Evolutionary conservation across 441 rosid genomes (phyloP), one percentile per base, ranked within the genome.

Genomic region (Cnidoscolus chayamansa): DNA sequence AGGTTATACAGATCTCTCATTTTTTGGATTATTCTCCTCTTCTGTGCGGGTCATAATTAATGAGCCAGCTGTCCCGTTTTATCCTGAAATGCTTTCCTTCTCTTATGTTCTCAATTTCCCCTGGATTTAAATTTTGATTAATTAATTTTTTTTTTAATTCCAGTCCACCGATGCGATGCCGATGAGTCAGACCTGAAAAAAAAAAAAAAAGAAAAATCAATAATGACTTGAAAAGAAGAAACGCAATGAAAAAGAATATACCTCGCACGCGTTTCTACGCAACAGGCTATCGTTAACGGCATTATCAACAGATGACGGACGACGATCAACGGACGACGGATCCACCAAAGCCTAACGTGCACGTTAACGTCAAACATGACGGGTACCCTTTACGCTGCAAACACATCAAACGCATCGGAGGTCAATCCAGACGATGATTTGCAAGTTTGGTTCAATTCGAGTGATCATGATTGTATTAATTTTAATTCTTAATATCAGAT

Each of bases 221-320:
- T 1, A n/a, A 31, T n/a, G 20, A 37, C 35, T 20, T 30, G 1
- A 54, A 45, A 50, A 30, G 19, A 53, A 40, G 35, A 12, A 71
- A 53, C 9, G 20, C 1, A 15, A 67, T 2, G 7, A 2, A 58
- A 25, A 53, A 15, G 74, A 35, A 79, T 62, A 43, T 81, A 82
- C 86, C 86, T 81, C 35, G 60, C 79, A 70, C 80, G 78, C 74
- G 62, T 76, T 48, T 72, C 65, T 55, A 85, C 74, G 73, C 65
- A 63, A 76, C 74, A 7, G 67, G 20, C 47, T 48, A 25, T 55
- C 2, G 10, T 16, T 58, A 47, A 82, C 78, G 67, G 77, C 58
- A 35, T 71, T 45, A 71, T 54, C 51, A 13, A 77, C 78, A 71
- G 74, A 5, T n/a, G 74, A 63, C 67, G 73, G 9, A 17, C 40